Conservation (phyloP, 352 stramenopile species). For the Phytopythium litorale region DNA sequence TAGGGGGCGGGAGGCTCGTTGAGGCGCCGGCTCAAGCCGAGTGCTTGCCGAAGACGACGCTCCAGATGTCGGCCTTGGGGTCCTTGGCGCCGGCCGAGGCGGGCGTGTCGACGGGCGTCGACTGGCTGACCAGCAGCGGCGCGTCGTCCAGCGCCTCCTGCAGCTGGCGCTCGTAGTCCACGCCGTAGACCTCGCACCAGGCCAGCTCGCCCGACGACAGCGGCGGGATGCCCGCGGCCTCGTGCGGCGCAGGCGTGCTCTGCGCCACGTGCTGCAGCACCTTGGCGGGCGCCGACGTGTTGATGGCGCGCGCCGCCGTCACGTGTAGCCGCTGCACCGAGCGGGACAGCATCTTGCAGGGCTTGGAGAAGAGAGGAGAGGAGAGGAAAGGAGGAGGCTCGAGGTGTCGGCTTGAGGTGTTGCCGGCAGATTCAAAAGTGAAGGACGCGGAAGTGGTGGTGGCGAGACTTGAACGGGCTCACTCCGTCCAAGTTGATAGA, state of each 20-base stretch:
- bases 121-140: constrained; percentile 34
- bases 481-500: background rate
- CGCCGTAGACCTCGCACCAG: constrained; percentile 74
- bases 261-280: constrained; percentile 29
- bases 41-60: constrained; percentile 41
- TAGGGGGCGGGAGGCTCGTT: background rate
- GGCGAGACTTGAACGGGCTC: background rate
- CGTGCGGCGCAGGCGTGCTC: constrained; percentile 12
- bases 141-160: constrained; percentile 54
- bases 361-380: background rate
- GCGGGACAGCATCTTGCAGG: constrained; percentile 24
- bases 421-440: constrained; percentile 21
- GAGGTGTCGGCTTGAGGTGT: constrained; percentile 3
- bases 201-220: constrained; percentile 53
- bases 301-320: constrained; percentile 22
- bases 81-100: constrained; percentile 10
- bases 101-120: constrained; percentile 7
- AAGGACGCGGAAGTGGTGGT: constrained; percentile 4
- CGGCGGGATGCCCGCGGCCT: constrained; percentile 10
- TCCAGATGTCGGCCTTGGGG: constrained; percentile 45
- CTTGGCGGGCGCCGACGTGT: constrained; percentile 22
- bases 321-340: constrained; percentile 24
- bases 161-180: constrained; percentile 71
- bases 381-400: background rate
- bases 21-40: constrained; percentile 8